Evolutionary conservation across 1,284 basidiomycete species (phyloP).

Genomic region (Papiliotrema fonsecae): DNA sequence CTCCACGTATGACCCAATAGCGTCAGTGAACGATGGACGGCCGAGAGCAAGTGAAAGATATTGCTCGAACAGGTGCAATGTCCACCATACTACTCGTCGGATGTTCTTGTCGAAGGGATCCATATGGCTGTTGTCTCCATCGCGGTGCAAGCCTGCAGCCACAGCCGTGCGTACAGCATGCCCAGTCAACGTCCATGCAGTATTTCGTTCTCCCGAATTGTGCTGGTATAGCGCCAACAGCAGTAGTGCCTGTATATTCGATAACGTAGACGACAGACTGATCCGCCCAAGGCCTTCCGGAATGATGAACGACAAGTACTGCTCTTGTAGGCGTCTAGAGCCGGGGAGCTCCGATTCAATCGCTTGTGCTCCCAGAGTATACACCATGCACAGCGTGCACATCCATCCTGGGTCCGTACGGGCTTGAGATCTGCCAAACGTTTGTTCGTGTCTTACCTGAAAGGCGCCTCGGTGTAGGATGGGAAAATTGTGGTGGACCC

Average conservation of each 20-base stretch:
- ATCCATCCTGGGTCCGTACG: conserved; percentile 6
- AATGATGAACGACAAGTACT: conserved; percentile 12
- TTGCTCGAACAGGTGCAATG: conserved; percentile 18
- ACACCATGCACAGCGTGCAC: conserved; percentile 13
- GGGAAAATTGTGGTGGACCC: conserved; percentile 16
- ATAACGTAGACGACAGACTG: conserved; percentile 10
- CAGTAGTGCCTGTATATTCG: conserved; percentile 18
- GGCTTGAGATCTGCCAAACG: conserved; percentile 1
- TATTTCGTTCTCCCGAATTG: conserved; percentile 19
- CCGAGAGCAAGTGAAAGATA: conserved; percentile 18
- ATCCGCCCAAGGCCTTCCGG: conserved; percentile 13
- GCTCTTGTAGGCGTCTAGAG: conserved; percentile 4
- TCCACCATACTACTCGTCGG: conserved; percentile 20
- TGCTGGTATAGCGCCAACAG: conserved; percentile 19
- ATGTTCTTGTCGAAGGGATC: conserved; percentile 17
- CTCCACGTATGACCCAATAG: conserved; percentile 6
- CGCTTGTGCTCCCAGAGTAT: conserved; percentile 14
- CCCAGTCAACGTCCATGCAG: conserved; percentile 17
- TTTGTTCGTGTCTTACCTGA: conserved; percentile 8
- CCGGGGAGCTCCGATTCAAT: conserved; percentile 6
- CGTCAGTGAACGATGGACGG: conserved; percentile 17
- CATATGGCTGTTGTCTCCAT: conserved; percentile 14
- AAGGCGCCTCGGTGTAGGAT: conserved; percentile 15
- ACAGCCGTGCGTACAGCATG: conserved; percentile 15
- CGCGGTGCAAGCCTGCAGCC: conserved; percentile 14